Base-by-base conservation (phyloP, 1,139 yeast species). In the Groenewaldozyma sp. region DNA sequence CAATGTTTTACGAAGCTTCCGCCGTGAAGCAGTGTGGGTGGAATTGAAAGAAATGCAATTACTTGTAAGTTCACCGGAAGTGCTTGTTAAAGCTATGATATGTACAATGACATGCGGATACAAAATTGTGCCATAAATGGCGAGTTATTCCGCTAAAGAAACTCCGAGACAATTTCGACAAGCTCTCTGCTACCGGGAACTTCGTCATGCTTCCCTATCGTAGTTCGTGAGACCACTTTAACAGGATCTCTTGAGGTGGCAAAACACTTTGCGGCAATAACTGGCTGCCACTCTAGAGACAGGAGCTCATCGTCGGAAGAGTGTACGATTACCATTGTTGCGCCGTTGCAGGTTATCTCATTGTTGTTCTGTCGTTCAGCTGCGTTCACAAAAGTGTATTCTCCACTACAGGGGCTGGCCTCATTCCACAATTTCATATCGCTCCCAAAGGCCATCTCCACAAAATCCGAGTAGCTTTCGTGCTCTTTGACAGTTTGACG, bases 361-460 rank as follows among this genome's bases (percentile, higher is more conserved):
- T 18, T 22, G 3, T 28, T 9, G 14, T 9, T 3, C 28, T 9
- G 3, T 7, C 24, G n/a, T 10, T n/a, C 21, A 14, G 3, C 6
- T 3, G 11, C 26, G 19, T 20, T 31, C 7, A 27, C 29, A 17
- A 33, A 27, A 6, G 10, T 20, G 32, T 35, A 45, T 24, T 35
- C 40, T 28, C 38, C 47, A 39, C 39, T 44, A 21, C 38, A 42
- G 3, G 64, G 64, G 41, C 59, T 51, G 20, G 52, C 52, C 6
- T 28, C 34, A n/a, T 48, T 51, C 65, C 65, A 62, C 3, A 53
- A 52, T 3, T 53, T 51, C 16, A 47, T 40, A 21, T 54, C 57
- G 1, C 43, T 47, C 3, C 67, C 66, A 44, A 73, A 74, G 1
- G 78, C 77, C 14, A 61, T 66, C 1, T 47, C 41, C 3, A 74